A percentile compares a stretch with the other conserved stretches of the same genome.
Evolutionary conservation across 108 stramenopile genomes (phyloP).

Genomic region (Skeletonema marinoi): DNA sequence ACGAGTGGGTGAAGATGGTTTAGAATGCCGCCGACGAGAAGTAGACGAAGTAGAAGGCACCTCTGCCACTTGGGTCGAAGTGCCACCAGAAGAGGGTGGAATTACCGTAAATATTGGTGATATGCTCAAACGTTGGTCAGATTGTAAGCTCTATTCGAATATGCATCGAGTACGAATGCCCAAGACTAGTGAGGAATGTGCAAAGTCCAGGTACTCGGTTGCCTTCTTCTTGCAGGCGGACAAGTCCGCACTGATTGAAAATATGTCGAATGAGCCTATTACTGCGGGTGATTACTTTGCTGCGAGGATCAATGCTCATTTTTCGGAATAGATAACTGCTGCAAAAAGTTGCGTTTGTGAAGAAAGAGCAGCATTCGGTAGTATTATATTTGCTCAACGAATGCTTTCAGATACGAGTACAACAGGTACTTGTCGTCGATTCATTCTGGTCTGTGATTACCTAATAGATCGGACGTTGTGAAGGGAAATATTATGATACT

Average conservation of each 20-base stretch:
- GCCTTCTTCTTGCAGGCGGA: constrained; percentile 60
- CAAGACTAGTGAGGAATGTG: constrained; percentile 29
- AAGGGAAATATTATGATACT: neutral
- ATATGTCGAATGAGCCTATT: constrained; percentile 23
- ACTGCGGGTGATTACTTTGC: constrained; percentile 60
- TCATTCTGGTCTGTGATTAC: neutral
- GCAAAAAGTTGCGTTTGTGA: too few relatives aligned
- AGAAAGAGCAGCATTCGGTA: neutral
- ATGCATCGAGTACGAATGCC: constrained; percentile 64
- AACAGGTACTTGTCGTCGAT: too few relatives aligned
- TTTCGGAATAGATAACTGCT: constrained; percentile 7
- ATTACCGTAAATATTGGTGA: constrained; percentile 66
- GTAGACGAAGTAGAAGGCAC: constrained; percentile 2
- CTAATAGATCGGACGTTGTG: neutral
- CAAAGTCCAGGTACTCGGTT: constrained; percentile 42
- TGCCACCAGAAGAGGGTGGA: constrained; percentile 50
- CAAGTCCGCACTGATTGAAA: constrained; percentile 45
- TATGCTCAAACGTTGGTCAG: constrained; percentile 54
- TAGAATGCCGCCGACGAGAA: constrained; percentile 58
- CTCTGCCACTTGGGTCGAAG: constrained; percentile 25
- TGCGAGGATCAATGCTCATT: constrained; percentile 38
- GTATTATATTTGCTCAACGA: too few relatives aligned
- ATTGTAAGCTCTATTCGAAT: constrained; percentile 46
- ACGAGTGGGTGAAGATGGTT: constrained; percentile 43
- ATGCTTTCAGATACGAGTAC: too few relatives aligned